Evolutionary conservation across 2,329 filamentous ascomycete species (phyloP), one percentile per base, ranked within the genome.

Genomic region (Stemphylium lycopersici): DNA sequence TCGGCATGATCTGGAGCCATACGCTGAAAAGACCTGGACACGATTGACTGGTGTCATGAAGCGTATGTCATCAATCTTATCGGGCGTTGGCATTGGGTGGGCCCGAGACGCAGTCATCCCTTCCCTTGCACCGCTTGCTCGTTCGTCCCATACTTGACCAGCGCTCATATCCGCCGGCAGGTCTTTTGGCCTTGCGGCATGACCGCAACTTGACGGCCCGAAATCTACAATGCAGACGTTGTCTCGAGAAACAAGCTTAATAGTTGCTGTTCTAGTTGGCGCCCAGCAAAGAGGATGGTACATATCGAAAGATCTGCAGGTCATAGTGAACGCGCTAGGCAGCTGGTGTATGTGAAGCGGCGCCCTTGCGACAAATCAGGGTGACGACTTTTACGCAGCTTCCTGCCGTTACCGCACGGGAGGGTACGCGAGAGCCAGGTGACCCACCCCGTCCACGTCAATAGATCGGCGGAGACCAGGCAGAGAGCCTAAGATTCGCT

Each of bases 121-220:
- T 29, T 36, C 31, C 42, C 42, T 24, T 26, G 48, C 48, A 50
- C 40, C 34, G 48, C 34, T 43, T 50, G 33, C 26, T 20, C 34
- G 20, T 53, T 52, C 44, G 45, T 32, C 34, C 45, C 36, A 13
- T 15, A 44, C 36, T 42, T 51, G 48, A 48, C 48, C 52, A 56
- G 60, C 66, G 64, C 65, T 59, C 41, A 71, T 62, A 50, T 68
- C 65, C 64, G 61, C 56, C 31, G 38, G 49, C 61, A 61, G 58
- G 63, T 51, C 52, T 62, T 41, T 55, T 45, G 62, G 62, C 33
- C 56, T 41, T 20, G 44, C 43, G 31, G 22, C 37, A 49, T 38
- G 42, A 48, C 36, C 37, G 43, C 42, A 15, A 44, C n/a, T 33
- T 33, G 51, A 49, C 29, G 34, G 52, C 39, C 55, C 46, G 47